phyloP scores from a whole-genome alignment of 768 basidiomycete species.

The Serendipita vermifera region DNA sequence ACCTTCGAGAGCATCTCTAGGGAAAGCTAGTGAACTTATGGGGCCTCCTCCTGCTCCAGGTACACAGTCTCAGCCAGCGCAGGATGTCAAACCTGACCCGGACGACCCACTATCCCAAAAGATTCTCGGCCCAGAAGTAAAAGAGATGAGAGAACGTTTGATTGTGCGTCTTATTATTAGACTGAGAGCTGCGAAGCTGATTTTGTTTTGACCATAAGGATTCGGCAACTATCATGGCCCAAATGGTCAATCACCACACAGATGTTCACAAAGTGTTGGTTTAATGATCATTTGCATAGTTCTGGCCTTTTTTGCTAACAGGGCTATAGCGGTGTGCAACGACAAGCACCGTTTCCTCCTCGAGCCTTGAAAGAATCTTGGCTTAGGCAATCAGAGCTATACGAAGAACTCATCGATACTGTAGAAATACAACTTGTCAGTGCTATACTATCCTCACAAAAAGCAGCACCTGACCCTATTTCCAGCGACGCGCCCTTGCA shows the following conservation, averaged over 20 bases:
- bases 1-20: constrained; percentile 5
- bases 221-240: constrained; percentile 5
- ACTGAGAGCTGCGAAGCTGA: no score
- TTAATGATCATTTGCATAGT: neutral
- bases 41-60: constrained; percentile 1
- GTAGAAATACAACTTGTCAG: neutral
- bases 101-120: neutral
- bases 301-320: no score
- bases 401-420: neutral
- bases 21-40: neutral
- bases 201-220: neutral
- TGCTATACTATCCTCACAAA: no score
- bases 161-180: no score
- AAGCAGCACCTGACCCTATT: no score
- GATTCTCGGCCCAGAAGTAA: neutral
- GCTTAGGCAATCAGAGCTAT: neutral
- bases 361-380: neutral
- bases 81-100: neutral
- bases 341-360: neutral
- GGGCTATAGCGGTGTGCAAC: neutral
- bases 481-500: neutral
- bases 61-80: neutral
- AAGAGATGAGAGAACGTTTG: neutral
- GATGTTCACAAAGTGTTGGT: constrained; percentile 6
- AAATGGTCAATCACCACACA: constrained; percentile 6